Base-by-base conservation (phyloP, 805 yeast species). In the Yamadazyma tumulicola region DNA sequence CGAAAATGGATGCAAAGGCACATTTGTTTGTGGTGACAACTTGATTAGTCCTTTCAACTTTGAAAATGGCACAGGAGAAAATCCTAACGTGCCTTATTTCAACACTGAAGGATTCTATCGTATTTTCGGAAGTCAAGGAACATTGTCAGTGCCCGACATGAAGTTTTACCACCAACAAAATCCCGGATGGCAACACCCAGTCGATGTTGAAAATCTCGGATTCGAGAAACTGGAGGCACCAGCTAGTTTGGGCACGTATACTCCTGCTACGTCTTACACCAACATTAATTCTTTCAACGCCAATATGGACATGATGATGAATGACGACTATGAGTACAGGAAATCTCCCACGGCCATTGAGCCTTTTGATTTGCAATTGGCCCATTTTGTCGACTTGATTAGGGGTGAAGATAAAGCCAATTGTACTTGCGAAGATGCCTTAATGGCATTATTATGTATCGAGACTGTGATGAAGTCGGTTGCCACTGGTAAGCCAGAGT, bases 41-140 rank as follows among this genome's bases (percentile, higher is more conserved):
- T 64, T 64, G 19, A 52, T 58, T 2, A 61, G 67, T 8, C 69
- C 72, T 1, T 66, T 59, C 37, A 58, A 54, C 39, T 66, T 66
- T 32, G 72, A 65, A 46, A 48, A 55, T 4, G 68, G 69, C 1
- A 65, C 72, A 0, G 71, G 72, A 5, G 72, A 66, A 42, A 66
- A 66, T 40, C 71, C 72, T 2, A 60, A 59, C 14, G 47, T 66
- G 23, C 72, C 72, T 2, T 44, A 54, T 36, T 48, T 40, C 8
- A 52, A 45, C 8, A 38, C 61, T 12, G 48, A 54, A 17, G 70
- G 71, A 2, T 52, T 64, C 27, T 64, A 65, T 41, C 41, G 70
- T 20, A 49, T 65, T 5, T 65, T 65, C 43, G 71, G 71, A 5
- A 47, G 56, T 16, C 41, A 54, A 16, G 71, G 69, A 6, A 63